A percentile compares a stretch with the other conserved stretches of the same genome.
phyloP scores from a whole-genome alignment of 768 basidiomycete genomes.

The Lentinula detonsa region DNA sequence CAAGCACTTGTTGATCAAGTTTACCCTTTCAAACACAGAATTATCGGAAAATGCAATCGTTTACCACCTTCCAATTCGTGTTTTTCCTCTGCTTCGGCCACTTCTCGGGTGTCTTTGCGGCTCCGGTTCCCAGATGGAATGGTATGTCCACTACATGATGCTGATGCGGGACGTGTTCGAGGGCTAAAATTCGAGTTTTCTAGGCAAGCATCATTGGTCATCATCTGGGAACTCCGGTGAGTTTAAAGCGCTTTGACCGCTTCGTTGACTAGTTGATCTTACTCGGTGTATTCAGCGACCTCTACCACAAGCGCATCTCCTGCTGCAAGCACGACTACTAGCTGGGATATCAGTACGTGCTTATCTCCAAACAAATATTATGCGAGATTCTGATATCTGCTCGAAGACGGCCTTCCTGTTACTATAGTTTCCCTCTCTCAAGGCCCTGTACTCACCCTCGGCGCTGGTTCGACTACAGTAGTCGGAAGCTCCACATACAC shows the following conservation, averaged over 20 bases:
- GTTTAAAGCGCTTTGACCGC: neutral
- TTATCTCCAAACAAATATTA: neutral
- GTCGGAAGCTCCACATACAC: neutral
- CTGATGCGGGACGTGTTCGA: neutral
- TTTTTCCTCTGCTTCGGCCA: constrained; percentile 1
- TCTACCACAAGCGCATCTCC: neutral
- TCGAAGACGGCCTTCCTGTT: neutral
- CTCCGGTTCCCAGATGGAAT: neutral
- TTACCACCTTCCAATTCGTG: neutral
- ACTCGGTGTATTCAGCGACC: neutral
- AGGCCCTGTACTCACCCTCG: neutral
- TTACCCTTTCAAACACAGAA: neutral
- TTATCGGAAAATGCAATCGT: neutral
- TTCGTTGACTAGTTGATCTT: neutral
- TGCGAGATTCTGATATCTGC: neutral
- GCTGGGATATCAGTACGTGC: neutral
- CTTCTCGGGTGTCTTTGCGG: neutral
- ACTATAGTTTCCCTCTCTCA: neutral
- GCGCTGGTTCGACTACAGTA: neutral
- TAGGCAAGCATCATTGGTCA: neutral
- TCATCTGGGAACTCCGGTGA: neutral
- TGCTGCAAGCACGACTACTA: neutral
- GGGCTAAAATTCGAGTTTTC: neutral
- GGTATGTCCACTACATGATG: neutral
- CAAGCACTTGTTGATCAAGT: constrained; percentile 6